Evolutionary conservation across 768 basidiomycete genomes (phyloP), one percentile per base, ranked within the genome.

Genomic region (Coprinopsis marcescibilis): DNA sequence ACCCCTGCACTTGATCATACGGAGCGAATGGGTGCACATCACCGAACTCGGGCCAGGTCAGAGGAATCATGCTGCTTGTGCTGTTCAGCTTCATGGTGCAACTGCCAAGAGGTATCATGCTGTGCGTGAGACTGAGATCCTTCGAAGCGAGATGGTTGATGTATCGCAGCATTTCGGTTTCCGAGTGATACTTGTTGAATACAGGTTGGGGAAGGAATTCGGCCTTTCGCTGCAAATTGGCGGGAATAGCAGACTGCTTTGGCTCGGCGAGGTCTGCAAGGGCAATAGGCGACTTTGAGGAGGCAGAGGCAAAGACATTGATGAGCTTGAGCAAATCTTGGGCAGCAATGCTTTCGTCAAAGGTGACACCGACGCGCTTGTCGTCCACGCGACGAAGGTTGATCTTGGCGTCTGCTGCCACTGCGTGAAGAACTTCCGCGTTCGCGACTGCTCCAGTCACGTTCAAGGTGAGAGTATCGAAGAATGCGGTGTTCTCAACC

Each of bases 21-120:
- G 96, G 95, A 2, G 81, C 89, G 63, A 98, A 98, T 1, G 96
- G 96, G 67, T 99, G 96, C 3, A 98, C 79, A 40, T 73, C 68
- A 44, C 85, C 78, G 63, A 92, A 98, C 64, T 93, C 91, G 7
- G 91, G 88, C 86, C 89, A 93, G 2, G 92, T 95, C 26, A 99
- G 69, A 2, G 95, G 94, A 34, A 91, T 85, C 93, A 98, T 97
- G 57, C 94, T 95, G 36, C 90, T 93, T 2, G 94, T 96, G 60
- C 91, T 92, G 70, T 99, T 99, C 46, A 99, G 77, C 68, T 98
- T 96, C 93, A 95, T 96, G 4, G 93, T 95, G 66, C 93, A 94
- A 62, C 90, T 93, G 48, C 93, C 93, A 2, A 94, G 78, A 11
- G 90, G 85, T 55, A 96, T 97, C 91, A 98, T 97, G 36, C 90